Conservation (phyloP, 2,329 filamentous ascomycete species). For the Diaporthe citriasiana region DNA sequence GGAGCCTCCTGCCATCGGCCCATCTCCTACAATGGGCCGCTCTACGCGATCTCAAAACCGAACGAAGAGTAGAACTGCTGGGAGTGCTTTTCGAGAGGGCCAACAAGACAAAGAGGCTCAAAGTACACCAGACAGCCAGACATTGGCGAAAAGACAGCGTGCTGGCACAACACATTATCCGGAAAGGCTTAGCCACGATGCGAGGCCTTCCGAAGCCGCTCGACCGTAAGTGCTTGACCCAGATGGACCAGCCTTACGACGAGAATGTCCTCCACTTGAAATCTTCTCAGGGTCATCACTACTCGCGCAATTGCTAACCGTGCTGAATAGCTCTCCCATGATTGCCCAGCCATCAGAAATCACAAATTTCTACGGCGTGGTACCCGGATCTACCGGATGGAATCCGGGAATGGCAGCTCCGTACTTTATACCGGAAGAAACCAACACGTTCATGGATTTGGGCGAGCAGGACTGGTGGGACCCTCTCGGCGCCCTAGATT, state of each 20-base stretch:
- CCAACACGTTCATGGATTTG: background rate
- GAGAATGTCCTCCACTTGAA: background rate
- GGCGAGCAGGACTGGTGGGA: conserved; percentile 42
- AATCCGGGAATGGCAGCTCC: background rate
- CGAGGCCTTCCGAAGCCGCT: background rate
- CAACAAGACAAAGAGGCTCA: background rate
- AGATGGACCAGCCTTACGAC: background rate
- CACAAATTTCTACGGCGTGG: background rate
- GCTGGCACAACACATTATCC: background rate
- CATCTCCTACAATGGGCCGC: background rate
- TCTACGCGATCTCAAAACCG: background rate
- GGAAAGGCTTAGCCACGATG: background rate
- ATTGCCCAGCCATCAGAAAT: background rate
- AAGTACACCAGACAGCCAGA: background rate
- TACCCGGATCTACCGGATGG: background rate
- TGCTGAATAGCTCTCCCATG: background rate
- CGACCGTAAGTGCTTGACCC: background rate
- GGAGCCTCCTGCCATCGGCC: background rate
- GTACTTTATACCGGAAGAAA: conserved; percentile 18
- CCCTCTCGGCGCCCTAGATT: conserved; percentile 43
- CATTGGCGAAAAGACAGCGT: background rate
- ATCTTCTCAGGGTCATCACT: background rate
- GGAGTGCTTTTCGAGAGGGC: background rate
- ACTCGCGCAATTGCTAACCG: background rate
- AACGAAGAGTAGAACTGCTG: background rate